Evolutionary conservation across 331 rosid species (phyloP).

Genomic region (Pyrus hybrid): DNA sequence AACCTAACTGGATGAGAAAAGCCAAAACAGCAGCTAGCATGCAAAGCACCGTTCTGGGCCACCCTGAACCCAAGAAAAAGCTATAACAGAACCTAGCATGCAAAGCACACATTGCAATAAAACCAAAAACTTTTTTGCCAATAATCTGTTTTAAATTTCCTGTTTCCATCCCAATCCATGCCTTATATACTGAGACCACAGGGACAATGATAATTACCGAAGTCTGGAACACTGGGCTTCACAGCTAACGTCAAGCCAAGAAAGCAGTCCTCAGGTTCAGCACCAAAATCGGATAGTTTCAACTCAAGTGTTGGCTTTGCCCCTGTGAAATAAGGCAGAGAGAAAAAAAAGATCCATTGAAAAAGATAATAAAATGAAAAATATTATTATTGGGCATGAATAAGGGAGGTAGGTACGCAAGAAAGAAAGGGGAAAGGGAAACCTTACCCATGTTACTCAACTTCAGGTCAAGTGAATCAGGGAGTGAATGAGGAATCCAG

Average conservation of each 20-base stretch:
- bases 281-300: conserved; percentile 69
- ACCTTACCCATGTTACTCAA: conserved; percentile 59
- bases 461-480: conserved; percentile 76
- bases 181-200: not conserved
- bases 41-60: not conserved
- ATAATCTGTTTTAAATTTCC: not conserved
- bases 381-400: not conserved
- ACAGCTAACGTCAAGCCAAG: conserved; percentile 84
- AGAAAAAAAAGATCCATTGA: conserved; percentile 5
- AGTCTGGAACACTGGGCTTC: conserved; percentile 67
- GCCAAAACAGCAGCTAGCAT: too few species aligned
- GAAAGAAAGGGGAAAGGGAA: conserved; percentile 1
- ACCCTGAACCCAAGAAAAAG: not conserved
- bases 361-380: not conserved
- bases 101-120: not conserved
- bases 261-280: conserved; percentile 82
- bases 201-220: conserved; percentile 33
- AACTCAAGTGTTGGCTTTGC: conserved; percentile 76
- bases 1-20: too few species aligned
- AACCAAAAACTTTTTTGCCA: not conserved
- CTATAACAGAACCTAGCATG: not conserved
- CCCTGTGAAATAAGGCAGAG: conserved; percentile 31
- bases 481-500: conserved; percentile 50
- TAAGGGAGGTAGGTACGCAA: not conserved
- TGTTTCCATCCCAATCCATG: not conserved